Conservation (phyloP, 2,329 filamentous ascomycete species). For the Xylariomycetidae sp. region DNA sequence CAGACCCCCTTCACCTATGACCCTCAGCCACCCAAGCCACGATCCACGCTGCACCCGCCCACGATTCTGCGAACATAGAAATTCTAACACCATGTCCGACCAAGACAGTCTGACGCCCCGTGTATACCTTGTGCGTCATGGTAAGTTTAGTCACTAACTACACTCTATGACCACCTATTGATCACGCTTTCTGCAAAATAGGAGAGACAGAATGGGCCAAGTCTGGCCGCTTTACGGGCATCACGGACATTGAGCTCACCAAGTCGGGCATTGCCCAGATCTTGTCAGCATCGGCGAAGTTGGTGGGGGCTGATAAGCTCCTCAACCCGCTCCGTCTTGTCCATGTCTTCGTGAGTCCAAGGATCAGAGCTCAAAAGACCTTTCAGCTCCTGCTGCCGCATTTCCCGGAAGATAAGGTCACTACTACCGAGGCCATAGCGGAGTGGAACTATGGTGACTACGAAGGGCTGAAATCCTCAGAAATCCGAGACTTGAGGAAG, state of each 20-base stretch:
- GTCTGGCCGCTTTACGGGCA: constrained; percentile 40
- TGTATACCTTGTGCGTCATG: constrained; percentile 35
- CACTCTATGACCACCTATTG: neutral
- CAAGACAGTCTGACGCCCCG: constrained; percentile 31
- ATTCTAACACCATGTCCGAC: constrained; percentile 28
- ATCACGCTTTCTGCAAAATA: constrained; percentile 6
- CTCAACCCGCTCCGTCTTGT: constrained; percentile 42
- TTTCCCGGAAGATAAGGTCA: constrained; percentile 28
- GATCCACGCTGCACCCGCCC: too few relatives aligned
- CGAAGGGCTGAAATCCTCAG: constrained; percentile 31
- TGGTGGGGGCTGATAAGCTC: constrained; percentile 41
- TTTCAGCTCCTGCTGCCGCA: constrained; percentile 26
- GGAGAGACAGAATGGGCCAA: constrained; percentile 45
- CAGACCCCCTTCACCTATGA: too few relatives aligned
- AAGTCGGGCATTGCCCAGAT: constrained; percentile 38
- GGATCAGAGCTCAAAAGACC: constrained; percentile 40
- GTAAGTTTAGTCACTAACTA: constrained; percentile 16
- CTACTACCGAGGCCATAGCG: constrained; percentile 35
- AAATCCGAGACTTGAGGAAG: constrained; percentile 35
- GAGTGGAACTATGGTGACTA: constrained; percentile 50
- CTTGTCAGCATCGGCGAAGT: constrained; percentile 30
- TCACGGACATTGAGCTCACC: constrained; percentile 36
- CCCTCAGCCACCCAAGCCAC: too few relatives aligned
- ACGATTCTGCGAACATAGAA: too few relatives aligned
- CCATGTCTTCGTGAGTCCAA: constrained; percentile 41